Evolutionary conservation across 2,329 filamentous ascomycete species (phyloP).

Genomic region (Fusarium sterilihyphosum): DNA sequence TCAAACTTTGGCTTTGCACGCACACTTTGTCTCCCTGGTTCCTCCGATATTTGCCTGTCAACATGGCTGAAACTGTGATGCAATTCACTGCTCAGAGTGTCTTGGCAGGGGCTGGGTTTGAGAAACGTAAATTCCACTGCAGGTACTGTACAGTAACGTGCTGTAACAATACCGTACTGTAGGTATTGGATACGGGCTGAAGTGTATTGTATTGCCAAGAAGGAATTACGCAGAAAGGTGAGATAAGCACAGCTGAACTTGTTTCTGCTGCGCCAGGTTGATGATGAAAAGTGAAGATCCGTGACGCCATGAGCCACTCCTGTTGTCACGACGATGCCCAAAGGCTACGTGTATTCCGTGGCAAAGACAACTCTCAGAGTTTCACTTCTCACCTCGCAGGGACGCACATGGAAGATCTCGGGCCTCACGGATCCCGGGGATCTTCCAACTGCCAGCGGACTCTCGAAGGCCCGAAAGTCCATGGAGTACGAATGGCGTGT

Average conservation of each 20-base stretch:
- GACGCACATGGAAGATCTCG: conserved; percentile 3
- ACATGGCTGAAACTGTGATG: conserved; percentile 35
- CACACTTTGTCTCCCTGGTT: background rate
- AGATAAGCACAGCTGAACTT: conserved; percentile 13
- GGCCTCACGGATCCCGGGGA: conserved; percentile 2
- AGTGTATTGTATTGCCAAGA: conserved; percentile 11
- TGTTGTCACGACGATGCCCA: conserved; percentile 11
- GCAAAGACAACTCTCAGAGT: conserved; percentile 2
- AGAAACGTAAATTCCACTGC: conserved; percentile 14
- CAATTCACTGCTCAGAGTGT: conserved; percentile 19
- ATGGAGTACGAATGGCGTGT: background rate
- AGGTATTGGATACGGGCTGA: background rate
- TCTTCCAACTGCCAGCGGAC: conserved; percentile 7
- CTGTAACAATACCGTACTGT: background rate
- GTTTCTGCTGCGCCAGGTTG: conserved; percentile 14
- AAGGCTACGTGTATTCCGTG: conserved; percentile 18
- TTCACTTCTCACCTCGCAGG: background rate
- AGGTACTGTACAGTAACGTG: background rate
- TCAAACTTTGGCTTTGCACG: background rate
- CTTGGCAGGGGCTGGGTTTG: conserved; percentile 40
- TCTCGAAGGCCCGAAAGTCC: conserved; percentile 27
- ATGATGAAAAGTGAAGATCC: conserved; percentile 32
- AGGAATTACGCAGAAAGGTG: conserved; percentile 6
- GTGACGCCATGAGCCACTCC: conserved; percentile 30
- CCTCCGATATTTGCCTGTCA: conserved; percentile 1